Evolutionary conservation across 306 rosid species (phyloP), one percentile per base, ranked within the genome.

Genomic region (Cicer arietinum): DNA sequence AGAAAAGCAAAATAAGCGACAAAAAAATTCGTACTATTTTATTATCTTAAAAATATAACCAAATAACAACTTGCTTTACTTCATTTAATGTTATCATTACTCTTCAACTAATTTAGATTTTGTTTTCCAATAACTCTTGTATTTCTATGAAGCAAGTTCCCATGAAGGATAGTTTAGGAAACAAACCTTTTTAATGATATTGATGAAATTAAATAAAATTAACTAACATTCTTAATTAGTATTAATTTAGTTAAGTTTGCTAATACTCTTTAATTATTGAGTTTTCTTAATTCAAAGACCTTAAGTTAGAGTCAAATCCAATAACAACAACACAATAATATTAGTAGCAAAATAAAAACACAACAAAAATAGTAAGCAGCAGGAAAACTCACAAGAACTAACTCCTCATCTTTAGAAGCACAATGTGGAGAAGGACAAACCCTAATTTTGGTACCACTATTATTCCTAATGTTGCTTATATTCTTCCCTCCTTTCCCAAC

Each of bases 401-500:
- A 81, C 77, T 86, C 89, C 67, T 89, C 86, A 51, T 81, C 75
- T 60, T 77, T 73, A 41, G 83, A 53, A 10, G 80, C 84, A 67
- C 77, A 82, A 2, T 78, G 78, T 22, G 85, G 88, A 68, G 89
- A 69, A 48, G 80, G 77, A 11, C 79, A 63, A 82, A 89, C 81
- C 82, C 83, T 86, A 39, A 89, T 71, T 65, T 81, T 78, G 22
- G 90, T 78, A 39, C 89, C 86, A 48, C 68, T 86, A 71, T 72
- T 79, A 18, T 72, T 85, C 77, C 88, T 89, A 73, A 86, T 73
- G 18, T 76, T 84, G 43, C 35, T 63, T 37, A 89, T 77, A 57
- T 79, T 78, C 66, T 73, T 81, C 82, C 90, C 93, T 69, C 90
- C 93, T 79, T 83, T 89, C 10, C 90, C 93, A 48, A 86, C 82